Evolutionary conservation across 805 yeast genomes (phyloP).

Genomic region (Ogataea salicorniae): DNA sequence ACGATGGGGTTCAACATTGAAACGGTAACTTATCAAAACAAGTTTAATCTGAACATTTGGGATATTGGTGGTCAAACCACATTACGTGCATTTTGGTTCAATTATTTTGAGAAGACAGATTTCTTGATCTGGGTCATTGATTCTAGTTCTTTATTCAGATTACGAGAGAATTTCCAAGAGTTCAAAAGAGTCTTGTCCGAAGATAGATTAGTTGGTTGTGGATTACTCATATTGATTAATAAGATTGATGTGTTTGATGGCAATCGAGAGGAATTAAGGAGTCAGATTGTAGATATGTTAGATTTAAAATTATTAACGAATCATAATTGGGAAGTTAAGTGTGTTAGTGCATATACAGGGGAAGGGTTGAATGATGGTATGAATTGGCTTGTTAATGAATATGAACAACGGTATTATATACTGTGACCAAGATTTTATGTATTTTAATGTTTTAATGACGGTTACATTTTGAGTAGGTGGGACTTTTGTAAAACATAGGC

Average conservation of each 20-base stretch:
- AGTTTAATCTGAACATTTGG: constrained; percentile 59
- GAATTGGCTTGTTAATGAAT: constrained; percentile 40
- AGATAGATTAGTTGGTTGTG: constrained; percentile 65
- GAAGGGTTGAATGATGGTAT: constrained; percentile 35
- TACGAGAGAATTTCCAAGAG: constrained; percentile 62
- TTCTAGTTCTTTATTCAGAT: constrained; percentile 51
- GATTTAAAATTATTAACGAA: constrained; percentile 29
- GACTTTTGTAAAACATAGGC: not conserved
- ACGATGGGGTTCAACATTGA: constrained; percentile 87
- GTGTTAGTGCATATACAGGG: constrained; percentile 47
- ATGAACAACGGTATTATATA: constrained; percentile 34
- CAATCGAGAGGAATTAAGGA: constrained; percentile 13
- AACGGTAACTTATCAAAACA: constrained; percentile 40
- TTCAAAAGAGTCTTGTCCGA: constrained; percentile 56
- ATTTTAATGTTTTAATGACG: too few species aligned
- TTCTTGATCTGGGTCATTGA: constrained; percentile 86
- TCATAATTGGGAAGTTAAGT: constrained; percentile 38
- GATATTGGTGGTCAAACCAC: constrained; percentile 85
- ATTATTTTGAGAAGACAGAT: constrained; percentile 81
- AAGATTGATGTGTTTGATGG: constrained; percentile 57
- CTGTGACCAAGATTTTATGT: constrained; percentile 1
- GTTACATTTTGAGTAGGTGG: too few species aligned
- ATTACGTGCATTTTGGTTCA: constrained; percentile 86
- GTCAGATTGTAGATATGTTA: constrained; percentile 21
- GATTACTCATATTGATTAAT: constrained; percentile 65